Conservation (phyloP, 495 filamentous ascomycete species). For the Friedmanniomyces endolithicus region DNA sequence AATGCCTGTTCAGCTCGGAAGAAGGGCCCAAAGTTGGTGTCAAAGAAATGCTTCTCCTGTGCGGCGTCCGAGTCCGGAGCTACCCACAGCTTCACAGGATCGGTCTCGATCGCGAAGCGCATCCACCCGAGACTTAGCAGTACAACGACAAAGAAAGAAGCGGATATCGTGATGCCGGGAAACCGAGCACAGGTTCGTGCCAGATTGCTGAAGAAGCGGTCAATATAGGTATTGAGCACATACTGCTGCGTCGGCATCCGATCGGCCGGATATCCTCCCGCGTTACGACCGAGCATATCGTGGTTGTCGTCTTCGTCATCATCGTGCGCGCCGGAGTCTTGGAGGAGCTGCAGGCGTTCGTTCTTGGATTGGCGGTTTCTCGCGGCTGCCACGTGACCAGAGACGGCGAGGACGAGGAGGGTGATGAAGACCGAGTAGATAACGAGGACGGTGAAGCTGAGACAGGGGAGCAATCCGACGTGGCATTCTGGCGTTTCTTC, state of each 20-base stretch:
- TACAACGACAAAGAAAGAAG: constrained; percentile 55
- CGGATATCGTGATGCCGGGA: constrained; percentile 66
- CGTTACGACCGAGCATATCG: constrained; percentile 56
- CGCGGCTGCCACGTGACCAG: constrained; percentile 61
- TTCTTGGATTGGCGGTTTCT: constrained; percentile 59
- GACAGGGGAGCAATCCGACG: constrained; percentile 74
- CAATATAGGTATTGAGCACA: constrained; percentile 61
- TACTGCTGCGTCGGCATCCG: constrained; percentile 55
- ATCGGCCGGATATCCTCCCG: constrained; percentile 48
- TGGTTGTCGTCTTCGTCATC: constrained; percentile 78
- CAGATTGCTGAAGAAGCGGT: constrained; percentile 69
- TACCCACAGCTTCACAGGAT: constrained; percentile 89
- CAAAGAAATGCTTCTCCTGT: constrained; percentile 87
- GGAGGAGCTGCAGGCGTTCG: constrained; percentile 71
- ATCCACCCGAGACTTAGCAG: constrained; percentile 78
- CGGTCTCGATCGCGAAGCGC: constrained; percentile 70
- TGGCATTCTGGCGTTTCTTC: constrained; percentile 55
- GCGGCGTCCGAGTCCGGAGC: constrained; percentile 83
- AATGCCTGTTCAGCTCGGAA: constrained; percentile 90
- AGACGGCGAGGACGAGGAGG: constrained; percentile 50
- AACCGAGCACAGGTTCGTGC: constrained; percentile 70
- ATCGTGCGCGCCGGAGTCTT: constrained; percentile 70
- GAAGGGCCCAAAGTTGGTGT: constrained; percentile 89
- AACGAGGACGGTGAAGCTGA: constrained; percentile 83
- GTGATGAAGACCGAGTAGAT: constrained; percentile 66